phyloP scores from a whole-genome alignment of 2,329 filamentous ascomycete species.

The Parastagonospora nodorum region DNA sequence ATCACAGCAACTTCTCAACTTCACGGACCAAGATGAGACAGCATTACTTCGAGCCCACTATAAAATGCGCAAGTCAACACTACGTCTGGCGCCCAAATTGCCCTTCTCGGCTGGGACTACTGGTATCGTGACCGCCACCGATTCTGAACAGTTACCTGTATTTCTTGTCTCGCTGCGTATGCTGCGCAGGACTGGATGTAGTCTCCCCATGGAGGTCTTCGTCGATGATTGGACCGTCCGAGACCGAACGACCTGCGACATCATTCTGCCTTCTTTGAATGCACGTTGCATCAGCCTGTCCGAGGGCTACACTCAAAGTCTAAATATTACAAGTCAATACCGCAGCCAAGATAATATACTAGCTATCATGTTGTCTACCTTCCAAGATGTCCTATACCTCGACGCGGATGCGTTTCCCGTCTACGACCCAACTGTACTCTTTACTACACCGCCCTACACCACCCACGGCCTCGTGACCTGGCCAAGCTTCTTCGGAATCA shows the following conservation, averaged over 20 bases:
- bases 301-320: slow-evolving; percentile 24
- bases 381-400: slow-evolving; percentile 63
- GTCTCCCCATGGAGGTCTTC: slow-evolving; percentile 55
- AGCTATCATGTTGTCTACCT: slow-evolving; percentile 63
- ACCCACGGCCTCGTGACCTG: slow-evolving; percentile 61
- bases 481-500: slow-evolving; percentile 60
- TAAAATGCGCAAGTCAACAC: slow-evolving; percentile 22
- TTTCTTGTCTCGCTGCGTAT: slow-evolving; percentile 58
- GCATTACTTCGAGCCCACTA: slow-evolving; percentile 25
- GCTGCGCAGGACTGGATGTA: slow-evolving; percentile 57
- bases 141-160: slow-evolving; percentile 55
- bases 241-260: slow-evolving; percentile 46
- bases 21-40: slow-evolving; percentile 23
- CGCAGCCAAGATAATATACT: slow-evolving; percentile 62
- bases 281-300: slow-evolving; percentile 46
- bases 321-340: slow-evolving; percentile 19
- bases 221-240: slow-evolving; percentile 45
- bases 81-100: slow-evolving; percentile 34
- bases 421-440: slow-evolving; percentile 52
- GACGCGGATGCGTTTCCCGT: slow-evolving; percentile 63
- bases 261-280: slow-evolving; percentile 44
- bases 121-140: slow-evolving; percentile 59
- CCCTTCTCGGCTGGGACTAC: slow-evolving; percentile 48
- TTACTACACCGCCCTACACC: slow-evolving; percentile 58
- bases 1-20: slow-evolving; percentile 16